Conservation (phyloP, 177 flowering plant species). For the Telopea speciosissima region DNA sequence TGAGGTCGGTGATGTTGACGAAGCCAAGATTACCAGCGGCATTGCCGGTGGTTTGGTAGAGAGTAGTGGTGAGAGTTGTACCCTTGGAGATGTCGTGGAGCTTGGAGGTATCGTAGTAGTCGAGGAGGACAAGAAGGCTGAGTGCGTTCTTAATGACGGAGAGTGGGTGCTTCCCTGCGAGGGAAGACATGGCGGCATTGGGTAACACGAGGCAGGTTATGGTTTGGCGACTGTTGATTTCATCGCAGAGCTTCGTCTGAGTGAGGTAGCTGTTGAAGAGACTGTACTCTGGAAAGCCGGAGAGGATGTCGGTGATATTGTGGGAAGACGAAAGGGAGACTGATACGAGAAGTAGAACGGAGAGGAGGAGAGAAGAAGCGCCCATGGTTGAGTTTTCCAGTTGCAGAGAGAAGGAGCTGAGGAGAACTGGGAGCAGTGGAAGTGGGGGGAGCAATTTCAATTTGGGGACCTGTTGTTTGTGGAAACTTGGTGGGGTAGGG, state of each 20-base stretch:
- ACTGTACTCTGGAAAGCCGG: conserved; percentile 52
- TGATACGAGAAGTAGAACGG: not conserved
- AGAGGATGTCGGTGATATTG: conserved; percentile 77
- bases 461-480: no score
- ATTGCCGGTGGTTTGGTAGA: conserved; percentile 89
- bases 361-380: no score
- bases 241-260: conserved; percentile 73
- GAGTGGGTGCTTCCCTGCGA: conserved; percentile 54
- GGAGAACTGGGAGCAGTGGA: no score
- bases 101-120: conserved; percentile 70
- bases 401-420: no score
- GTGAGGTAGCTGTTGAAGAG: conserved; percentile 51
- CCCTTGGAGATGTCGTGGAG: conserved; percentile 83
- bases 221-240: conserved; percentile 79
- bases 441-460: no score
- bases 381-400: no score
- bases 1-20: no score
- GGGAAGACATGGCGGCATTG: conserved; percentile 57
- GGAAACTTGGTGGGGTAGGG: no score
- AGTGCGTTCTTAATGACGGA: conserved; percentile 63
- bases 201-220: conserved; percentile 65
- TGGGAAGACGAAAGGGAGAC: conserved; percentile 31
- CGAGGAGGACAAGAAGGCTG: conserved; percentile 64
- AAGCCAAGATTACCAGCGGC: conserved; percentile 40
- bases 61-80: conserved; percentile 68